Evolutionary conservation across 2,329 filamentous ascomycete genomes (phyloP).

Genomic region (Pseudopyrenochaeta lycopersici): DNA sequence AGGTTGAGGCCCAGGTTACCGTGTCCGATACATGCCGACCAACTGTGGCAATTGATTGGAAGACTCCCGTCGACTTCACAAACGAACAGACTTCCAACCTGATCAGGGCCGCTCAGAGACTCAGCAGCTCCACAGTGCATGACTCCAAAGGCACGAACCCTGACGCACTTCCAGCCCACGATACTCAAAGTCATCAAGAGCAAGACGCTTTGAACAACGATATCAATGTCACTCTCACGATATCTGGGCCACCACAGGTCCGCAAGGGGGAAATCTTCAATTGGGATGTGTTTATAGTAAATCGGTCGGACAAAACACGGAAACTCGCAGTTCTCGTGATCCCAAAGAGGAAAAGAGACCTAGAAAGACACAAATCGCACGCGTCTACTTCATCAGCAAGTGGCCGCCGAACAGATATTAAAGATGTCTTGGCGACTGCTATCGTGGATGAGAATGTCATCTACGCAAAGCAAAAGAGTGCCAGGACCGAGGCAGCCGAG

Average conservation of each 20-base stretch:
- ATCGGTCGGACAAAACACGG: slow-evolving; percentile 69
- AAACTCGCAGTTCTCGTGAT: slow-evolving; percentile 76
- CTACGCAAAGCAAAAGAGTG: slow-evolving; percentile 74
- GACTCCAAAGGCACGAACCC: slow-evolving; percentile 32
- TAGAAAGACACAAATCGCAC: slow-evolving; percentile 54
- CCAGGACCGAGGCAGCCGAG: slow-evolving; percentile 70
- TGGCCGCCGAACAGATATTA: slow-evolving; percentile 42
- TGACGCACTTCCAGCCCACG: slow-evolving; percentile 38
- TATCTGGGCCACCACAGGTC: slow-evolving; percentile 69
- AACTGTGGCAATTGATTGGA: slow-evolving; percentile 72
- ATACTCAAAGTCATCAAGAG: slow-evolving; percentile 23
- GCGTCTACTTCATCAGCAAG: slow-evolving; percentile 53
- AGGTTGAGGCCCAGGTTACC: slow-evolving; percentile 68
- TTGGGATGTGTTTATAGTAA: slow-evolving; percentile 80
- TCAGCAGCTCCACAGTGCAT: slow-evolving; percentile 36
- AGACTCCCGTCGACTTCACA: slow-evolving; percentile 74
- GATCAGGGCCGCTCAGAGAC: slow-evolving; percentile 39
- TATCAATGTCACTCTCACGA: slow-evolving; percentile 78
- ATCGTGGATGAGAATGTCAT: slow-evolving; percentile 76
- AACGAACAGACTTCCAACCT: slow-evolving; percentile 52
- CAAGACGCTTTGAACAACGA: slow-evolving; percentile 51
- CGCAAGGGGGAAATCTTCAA: slow-evolving; percentile 72
- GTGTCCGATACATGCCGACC: slow-evolving; percentile 67
- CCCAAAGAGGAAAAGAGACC: slow-evolving; percentile 67
- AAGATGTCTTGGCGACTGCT: slow-evolving; percentile 65